Conservation (phyloP, 495 filamentous ascomycete genomes). For the Jackrogersella minutella region DNA sequence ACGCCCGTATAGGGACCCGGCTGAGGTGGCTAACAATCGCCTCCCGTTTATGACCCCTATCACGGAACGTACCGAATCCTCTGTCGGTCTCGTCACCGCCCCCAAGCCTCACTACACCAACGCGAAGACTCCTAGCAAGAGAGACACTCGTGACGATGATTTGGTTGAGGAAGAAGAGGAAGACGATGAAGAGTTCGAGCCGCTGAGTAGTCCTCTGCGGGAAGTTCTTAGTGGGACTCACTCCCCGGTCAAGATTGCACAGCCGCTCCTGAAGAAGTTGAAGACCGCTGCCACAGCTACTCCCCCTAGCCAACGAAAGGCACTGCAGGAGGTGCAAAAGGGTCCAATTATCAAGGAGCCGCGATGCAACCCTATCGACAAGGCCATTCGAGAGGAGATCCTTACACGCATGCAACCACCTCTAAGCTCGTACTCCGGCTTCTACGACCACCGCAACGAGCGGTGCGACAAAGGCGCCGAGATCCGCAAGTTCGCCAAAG, state of each 20-base stretch:
- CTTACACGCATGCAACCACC: constrained; percentile 74
- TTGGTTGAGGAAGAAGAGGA: constrained; percentile 51
- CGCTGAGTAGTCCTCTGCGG: constrained; percentile 73
- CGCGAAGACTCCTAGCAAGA: constrained; percentile 77
- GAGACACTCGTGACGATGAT: constrained; percentile 30
- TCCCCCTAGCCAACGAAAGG: constrained; percentile 22
- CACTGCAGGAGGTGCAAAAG: constrained; percentile 49
- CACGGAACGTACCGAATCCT: constrained; percentile 91
- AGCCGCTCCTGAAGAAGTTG: constrained; percentile 56
- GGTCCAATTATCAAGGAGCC: constrained; percentile 79
- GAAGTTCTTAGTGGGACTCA: constrained; percentile 60
- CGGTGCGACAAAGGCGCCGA: constrained; percentile 70
- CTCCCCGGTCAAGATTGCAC: constrained; percentile 51
- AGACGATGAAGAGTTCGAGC: constrained; percentile 58
- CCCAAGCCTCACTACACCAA: constrained; percentile 59
- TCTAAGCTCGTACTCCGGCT: constrained; percentile 77
- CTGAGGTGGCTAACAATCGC: constrained; percentile 80
- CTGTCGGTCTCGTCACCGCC: constrained; percentile 69
- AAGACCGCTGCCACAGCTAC: constrained; percentile 38
- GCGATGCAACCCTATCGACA: constrained; percentile 89
- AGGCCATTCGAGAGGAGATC: constrained; percentile 74
- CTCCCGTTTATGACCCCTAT: constrained; percentile 99
- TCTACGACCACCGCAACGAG: constrained; percentile 69
- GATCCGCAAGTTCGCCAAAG: constrained; percentile 80
- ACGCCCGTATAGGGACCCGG: constrained; percentile 77